Percentiles rank a stretch among this genome's conserved stretches.
These are phyloP conservation scores for Lichina pygmaea DNA, from an alignment of 495 filamentous ascomycete genomes.

Conservation along the genomic window DNA sequence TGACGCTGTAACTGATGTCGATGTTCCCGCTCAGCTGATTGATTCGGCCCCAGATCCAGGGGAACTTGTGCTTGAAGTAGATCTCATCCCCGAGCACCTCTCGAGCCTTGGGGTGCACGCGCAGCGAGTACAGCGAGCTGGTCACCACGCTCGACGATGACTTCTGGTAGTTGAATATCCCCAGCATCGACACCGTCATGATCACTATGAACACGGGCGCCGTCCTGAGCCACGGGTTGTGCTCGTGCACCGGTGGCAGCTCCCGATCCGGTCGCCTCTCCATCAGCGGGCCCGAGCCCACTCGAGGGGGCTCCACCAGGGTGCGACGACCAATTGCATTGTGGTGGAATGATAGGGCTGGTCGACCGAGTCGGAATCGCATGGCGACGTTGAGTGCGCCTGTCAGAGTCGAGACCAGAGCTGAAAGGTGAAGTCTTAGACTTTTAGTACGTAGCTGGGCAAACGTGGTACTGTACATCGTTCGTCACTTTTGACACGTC, in stretches of 20 bases:
- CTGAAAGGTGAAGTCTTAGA: too few species aligned
- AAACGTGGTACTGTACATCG: too few species aligned
- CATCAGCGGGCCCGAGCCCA: constrained; percentile 37
- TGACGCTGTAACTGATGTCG: constrained; percentile 66
- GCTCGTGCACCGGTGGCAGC: constrained; percentile 23
- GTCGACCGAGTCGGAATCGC: too few species aligned
- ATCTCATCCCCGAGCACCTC: constrained; percentile 71
- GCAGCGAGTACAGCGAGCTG: constrained; percentile 70
- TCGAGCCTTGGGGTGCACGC: constrained; percentile 47
- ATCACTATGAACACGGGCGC: constrained; percentile 29
- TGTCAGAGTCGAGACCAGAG: too few species aligned
- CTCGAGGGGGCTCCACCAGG: constrained; percentile 10
- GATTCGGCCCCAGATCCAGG: constrained; percentile 81
- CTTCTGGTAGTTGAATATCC: constrained; percentile 98
- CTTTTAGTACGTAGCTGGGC: too few species aligned
- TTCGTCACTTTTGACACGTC: too few species aligned
- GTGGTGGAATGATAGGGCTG: too few species aligned
- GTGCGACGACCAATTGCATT: constrained; percentile 1
- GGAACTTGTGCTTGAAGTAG: constrained; percentile 65
- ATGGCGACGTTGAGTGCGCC: too few species aligned
- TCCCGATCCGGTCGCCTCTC: constrained; percentile 58
- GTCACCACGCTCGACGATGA: constrained; percentile 53
- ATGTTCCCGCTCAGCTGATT: constrained; percentile 86
- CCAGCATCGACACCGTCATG: constrained; percentile 37
- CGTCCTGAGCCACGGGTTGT: constrained; percentile 21